phyloP scores from a whole-genome alignment of 2,329 filamentous ascomycete genomes.

The Diaporthe ilicicola region DNA sequence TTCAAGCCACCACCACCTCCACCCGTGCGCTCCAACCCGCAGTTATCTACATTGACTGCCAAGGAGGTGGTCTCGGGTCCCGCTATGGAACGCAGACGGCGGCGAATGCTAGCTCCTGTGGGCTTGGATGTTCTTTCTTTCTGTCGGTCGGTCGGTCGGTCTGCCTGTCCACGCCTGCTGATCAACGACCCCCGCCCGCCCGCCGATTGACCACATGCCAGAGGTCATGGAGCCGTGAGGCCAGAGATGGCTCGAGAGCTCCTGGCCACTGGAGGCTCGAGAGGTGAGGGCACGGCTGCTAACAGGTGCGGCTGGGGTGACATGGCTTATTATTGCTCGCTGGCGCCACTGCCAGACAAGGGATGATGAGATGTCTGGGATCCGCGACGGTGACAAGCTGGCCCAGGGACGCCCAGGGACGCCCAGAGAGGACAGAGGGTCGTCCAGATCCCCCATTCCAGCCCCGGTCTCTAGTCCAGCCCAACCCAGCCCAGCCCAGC shows the following conservation, averaged over 20 bases:
- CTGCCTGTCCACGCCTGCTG: neutral
- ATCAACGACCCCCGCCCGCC: conserved; percentile 1
- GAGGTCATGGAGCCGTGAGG: neutral
- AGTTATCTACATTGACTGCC: neutral
- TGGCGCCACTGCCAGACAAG: conserved; percentile 21
- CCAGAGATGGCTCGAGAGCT: neutral
- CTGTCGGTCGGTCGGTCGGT: too few relatives aligned
- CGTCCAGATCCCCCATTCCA: conserved; percentile 14
- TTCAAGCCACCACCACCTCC: neutral
- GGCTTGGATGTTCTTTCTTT: conserved; percentile 1
- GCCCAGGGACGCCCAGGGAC: too few relatives aligned
- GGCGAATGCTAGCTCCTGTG: conserved; percentile 16
- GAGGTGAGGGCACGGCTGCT: conserved; percentile 16
- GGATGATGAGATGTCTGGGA: conserved; percentile 25
- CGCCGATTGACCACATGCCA: neutral
- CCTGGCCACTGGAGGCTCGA: neutral
- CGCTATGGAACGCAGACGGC: neutral
- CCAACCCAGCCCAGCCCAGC: neutral
- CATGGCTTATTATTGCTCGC: conserved; percentile 8
- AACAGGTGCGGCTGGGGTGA: conserved; percentile 20
- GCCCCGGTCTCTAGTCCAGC: conserved; percentile 3
- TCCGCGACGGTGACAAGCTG: conserved; percentile 20
- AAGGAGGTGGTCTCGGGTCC: neutral
- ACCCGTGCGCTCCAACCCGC: conserved; percentile 7
- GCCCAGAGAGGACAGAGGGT: too few relatives aligned